Evolutionary conservation across 1,284 basidiomycete genomes (phyloP), one percentile per base, ranked within the genome.

Genomic region (Malassezia sp.): DNA sequence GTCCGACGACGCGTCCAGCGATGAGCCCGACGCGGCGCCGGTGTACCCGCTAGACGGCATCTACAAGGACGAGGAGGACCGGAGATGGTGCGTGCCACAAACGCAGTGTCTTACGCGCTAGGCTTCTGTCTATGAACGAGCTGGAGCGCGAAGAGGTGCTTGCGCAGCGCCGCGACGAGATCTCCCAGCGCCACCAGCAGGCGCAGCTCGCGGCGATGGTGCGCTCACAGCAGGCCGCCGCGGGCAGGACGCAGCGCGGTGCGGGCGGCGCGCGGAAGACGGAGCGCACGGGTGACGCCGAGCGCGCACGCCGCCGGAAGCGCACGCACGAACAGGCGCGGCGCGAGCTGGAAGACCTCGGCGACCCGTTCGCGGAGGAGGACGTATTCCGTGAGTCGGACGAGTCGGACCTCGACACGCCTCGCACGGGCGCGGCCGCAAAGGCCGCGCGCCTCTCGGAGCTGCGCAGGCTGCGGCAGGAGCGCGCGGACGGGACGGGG

Each of bases 61-160:
- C 71, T 95, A 85, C 69, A 78, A 79, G 48, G 80, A 88, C 61
- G 84, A 86, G 59, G 77, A 74, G 4, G 90, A 95, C 70, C 79
- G 83, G 63, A 78, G 83, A 56, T 73, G 76, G 85, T 87, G 72
- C 73, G 81, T 65, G 39, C 47, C 39, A 39, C 31, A 38, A 17
- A 23, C 31, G n/a, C n/a, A n/a, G n/a, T n/a, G n/a, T 31, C 20
- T 14, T 21, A 37, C 39, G 21, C 8, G 14, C 17, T 65, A 91
- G 88, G 42, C 75, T 95, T 31, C 74, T 86, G 61, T 71, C 74
- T 23, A 77, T 91, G 77, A 79, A 83, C 30, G 89, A 95, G 71
- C 76, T 93, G 53, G 83, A 90, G 53, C 79, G 90, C 36, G 89
- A 95, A 71, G 80, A 80, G 21, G 83, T 87, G 42, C 76, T 95